These are phyloP conservation scores for Thelonectria olida DNA, from an alignment of 2,329 filamentous ascomycete species.

Conservation along the genomic window DNA sequence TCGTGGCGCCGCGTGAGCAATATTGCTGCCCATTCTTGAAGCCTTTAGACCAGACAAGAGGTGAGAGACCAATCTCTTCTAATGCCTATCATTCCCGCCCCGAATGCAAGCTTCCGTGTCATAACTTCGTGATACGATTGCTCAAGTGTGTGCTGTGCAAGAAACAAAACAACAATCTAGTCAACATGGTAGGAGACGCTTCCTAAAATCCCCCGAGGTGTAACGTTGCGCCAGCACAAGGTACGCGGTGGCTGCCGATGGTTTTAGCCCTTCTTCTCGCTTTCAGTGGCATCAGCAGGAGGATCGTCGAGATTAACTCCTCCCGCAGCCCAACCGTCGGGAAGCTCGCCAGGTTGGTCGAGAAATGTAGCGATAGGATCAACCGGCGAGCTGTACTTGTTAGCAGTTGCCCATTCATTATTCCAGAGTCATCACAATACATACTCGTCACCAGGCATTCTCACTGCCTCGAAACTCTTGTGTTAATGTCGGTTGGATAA, in stretches of 20 bases:
- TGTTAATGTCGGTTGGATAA: too few relatives aligned
- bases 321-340: conserved; percentile 22
- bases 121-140: background rate
- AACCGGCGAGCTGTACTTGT: conserved; percentile 5
- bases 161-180: background rate
- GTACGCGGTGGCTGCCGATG: background rate
- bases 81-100: background rate
- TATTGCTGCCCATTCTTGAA: background rate
- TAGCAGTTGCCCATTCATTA: conserved; percentile 13
- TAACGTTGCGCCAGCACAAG: conserved; percentile 2
- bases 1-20: background rate
- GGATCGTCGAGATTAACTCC: background rate
- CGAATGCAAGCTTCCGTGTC: background rate
- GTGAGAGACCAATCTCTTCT: background rate
- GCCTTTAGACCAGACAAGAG: background rate
- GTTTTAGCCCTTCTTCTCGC: background rate
- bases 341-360: conserved; percentile 10
- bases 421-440: background rate
- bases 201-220: background rate
- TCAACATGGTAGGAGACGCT: background rate
- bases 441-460: conserved; percentile 23
- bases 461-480: background rate
- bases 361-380: background rate
- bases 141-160: background rate
- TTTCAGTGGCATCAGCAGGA: background rate